phyloP scores from a whole-genome alignment of 2,329 filamentous ascomycete species.

The Alternaria sp. region DNA sequence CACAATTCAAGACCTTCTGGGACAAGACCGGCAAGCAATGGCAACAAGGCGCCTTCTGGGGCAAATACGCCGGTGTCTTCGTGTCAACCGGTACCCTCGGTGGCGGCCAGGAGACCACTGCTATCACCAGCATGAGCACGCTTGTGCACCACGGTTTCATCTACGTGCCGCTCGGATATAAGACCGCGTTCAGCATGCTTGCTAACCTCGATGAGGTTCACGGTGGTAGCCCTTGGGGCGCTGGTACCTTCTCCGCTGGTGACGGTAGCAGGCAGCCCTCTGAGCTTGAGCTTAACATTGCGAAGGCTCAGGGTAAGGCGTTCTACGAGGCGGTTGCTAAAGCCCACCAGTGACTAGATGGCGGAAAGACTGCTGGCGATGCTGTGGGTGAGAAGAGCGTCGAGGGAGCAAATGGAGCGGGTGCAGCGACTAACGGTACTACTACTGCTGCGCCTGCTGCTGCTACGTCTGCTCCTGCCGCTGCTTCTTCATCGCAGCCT shows the following conservation, averaged over 20 bases:
- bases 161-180: conserved; percentile 95
- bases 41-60: conserved; percentile 75
- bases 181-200: conserved; percentile 68
- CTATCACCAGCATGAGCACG: conserved; percentile 80
- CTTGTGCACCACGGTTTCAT: conserved; percentile 92
- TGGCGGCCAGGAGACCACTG: conserved; percentile 92
- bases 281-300: conserved; percentile 77
- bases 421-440: conserved; percentile 17
- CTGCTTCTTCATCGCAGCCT: conserved; percentile 29
- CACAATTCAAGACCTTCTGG: conserved; percentile 94
- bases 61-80: conserved; percentile 93
- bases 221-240: conserved; percentile 90
- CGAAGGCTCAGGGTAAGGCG: conserved; percentile 79
- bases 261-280: conserved; percentile 87
- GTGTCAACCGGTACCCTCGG: conserved; percentile 81
- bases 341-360: conserved; percentile 81
- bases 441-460: conserved; percentile 37
- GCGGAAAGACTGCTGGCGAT: conserved; percentile 24
- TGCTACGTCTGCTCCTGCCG: conserved; percentile 11
- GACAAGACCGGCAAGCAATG: conserved; percentile 89
- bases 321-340: conserved; percentile 83
- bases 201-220: conserved; percentile 78
- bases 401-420: conserved; percentile 8
- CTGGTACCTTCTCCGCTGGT: conserved; percentile 80
- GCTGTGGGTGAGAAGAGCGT: conserved; percentile 11